Base-by-base conservation (phyloP, 2,329 filamentous ascomycete species). In the Fusarium protoensiforme region DNA sequence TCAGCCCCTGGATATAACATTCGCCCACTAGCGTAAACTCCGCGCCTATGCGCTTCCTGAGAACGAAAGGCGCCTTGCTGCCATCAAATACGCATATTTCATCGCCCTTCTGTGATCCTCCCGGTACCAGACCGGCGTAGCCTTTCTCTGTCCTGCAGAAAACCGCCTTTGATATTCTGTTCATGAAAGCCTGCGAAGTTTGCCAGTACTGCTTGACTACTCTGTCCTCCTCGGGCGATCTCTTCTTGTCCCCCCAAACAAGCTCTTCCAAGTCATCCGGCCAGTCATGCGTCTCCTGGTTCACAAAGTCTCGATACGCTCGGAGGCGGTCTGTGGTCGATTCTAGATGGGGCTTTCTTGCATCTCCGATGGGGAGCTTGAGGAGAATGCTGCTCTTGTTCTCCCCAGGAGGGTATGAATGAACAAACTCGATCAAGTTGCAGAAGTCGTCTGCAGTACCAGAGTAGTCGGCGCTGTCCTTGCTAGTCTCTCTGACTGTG, bases 131-230 rank as follows among this genome's bases (percentile, higher is more conserved):
- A 16, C 58, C 58, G 4, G 41, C 58, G 4, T 61, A 61, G 7
- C 58, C 58, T 10, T 7, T 22, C 22, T 43, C 11, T 3, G 58
- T 48, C 10, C 29, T n/a, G 29, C 18, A 48, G 58, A 61, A 57
- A 8, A 7, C 16, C 0, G 53, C 53, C 2, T 36, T 24, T 18
- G 53, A 36, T 1, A 57, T 35, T 13, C 31, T 11, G 14, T 18
- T 35, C 16, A 33, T 35, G 20, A 57, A 38, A 0, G 53, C 33
- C 29, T 13, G 20, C 2, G 33, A 7, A 1, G 53, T 57, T 9
- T 57, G 29, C 53, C 53, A 57, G 16, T 35, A 57, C 4, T 57
- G 7, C n/a, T 57, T 33, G 0, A 57, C 22, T 8, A 51, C 46
- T 5, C 4, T 29, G 2, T 51, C 46, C 6, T 51, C 24, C 6